Conservation (phyloP, 2,329 filamentous ascomycete species). For the Talaromyces sp. region DNA sequence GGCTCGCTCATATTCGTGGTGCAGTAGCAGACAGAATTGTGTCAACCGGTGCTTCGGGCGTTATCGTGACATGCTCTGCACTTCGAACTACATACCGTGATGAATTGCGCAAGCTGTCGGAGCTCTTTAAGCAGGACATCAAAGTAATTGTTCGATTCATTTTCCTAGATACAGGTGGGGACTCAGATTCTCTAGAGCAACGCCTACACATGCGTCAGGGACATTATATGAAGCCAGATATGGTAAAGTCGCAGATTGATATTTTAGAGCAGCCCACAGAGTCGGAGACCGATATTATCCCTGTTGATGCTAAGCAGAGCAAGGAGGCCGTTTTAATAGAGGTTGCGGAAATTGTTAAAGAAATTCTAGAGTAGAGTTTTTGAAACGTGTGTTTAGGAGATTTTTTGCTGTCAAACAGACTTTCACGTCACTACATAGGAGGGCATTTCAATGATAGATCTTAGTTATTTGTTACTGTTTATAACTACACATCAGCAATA, state of each 20-base stretch:
- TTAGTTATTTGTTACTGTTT: not conserved
- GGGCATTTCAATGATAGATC: not conserved
- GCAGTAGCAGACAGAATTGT: not conserved
- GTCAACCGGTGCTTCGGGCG: constrained; percentile 23
- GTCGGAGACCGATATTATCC: not conserved
- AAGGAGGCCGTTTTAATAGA: not conserved
- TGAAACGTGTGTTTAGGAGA: not conserved
- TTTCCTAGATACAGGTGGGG: not conserved
- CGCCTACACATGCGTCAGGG: not conserved
- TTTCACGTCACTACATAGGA: not conserved
- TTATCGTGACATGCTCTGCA: constrained; percentile 55
- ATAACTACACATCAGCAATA: not conserved
- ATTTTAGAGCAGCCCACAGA: not conserved
- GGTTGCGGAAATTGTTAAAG: not conserved
- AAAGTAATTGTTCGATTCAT: not conserved
- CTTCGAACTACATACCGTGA: constrained; percentile 55
- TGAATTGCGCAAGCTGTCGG: constrained; percentile 45
- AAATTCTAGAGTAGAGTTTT: not conserved
- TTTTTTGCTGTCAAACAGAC: not conserved
- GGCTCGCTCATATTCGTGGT: not conserved
- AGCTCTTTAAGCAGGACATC: constrained; percentile 15
- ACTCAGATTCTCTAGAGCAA: not conserved
- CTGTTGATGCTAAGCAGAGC: not conserved
- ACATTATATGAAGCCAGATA: not conserved
- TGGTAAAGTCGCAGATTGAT: not conserved